phyloP scores from a whole-genome alignment of 306 rosid genomes.

The Acacia confusa region DNA sequence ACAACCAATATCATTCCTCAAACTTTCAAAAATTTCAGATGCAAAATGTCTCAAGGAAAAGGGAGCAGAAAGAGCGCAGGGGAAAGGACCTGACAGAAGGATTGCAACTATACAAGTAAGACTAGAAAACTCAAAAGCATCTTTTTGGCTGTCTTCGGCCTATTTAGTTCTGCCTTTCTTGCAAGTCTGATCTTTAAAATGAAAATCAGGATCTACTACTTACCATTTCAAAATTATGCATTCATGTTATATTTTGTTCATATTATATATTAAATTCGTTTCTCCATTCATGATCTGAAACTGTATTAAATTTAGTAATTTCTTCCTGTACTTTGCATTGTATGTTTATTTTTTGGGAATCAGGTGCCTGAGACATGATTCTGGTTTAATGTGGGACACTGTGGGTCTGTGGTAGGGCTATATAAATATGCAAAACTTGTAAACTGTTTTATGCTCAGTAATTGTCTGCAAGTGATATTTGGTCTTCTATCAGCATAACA shows the following conservation, averaged over 20 bases:
- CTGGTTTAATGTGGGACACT: not conserved
- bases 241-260: not conserved
- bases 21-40: conserved; percentile 59
- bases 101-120: conserved; percentile 79
- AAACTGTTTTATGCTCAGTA: not conserved
- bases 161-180: conserved; percentile 11
- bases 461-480: not conserved
- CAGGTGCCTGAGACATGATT: not conserved
- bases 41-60: conserved; percentile 77
- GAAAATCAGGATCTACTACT: conserved; percentile 13
- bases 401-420: not conserved
- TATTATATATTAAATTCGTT: conserved; percentile 2
- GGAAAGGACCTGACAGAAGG: conserved; percentile 80
- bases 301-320: conserved; percentile 5
- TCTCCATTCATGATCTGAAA: not conserved
- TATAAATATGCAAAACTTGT: not conserved
- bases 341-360: not conserved
- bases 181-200: conserved; percentile 6
- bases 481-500: not conserved
- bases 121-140: not conserved
- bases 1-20: conserved; percentile 25
- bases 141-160: conserved; percentile 15
- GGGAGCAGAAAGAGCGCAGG: conserved; percentile 69
- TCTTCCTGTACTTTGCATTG: conserved; percentile 1
- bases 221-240: not conserved